Evolutionary conservation across 768 basidiomycete genomes (phyloP), one percentile per base, ranked within the genome.

Genomic region (Rhodosporidiobolus odoratus): DNA sequence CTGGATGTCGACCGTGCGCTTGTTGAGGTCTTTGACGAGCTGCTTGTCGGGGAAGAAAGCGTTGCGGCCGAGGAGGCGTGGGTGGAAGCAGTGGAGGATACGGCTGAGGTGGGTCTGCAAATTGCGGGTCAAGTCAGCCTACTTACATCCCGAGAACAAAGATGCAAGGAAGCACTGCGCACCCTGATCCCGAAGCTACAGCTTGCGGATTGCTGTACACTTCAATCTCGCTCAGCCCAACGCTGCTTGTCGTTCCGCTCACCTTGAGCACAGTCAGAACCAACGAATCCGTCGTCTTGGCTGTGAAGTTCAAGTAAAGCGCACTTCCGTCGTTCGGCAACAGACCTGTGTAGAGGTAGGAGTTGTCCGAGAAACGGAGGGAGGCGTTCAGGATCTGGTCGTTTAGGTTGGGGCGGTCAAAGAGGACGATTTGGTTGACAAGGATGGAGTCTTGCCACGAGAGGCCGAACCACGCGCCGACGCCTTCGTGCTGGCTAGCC

Each of bases 351-450:
- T 41, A 38, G n/a, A 65, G 53, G 30, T 43, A 12, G 10, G 70
- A 53, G 15, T 56, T 61, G 48, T 71, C 65, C 15, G 47, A 34
- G 60, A 71, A 71, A 32, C 38, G 9, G 23, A 71, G 13, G 4
- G 61, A 34, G 21, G 32, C 70, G 47, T 34, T 37, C 23, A 47
- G 38, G 59, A 71, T 43, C 17, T 62, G 53, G 54, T 66, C 68
- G 52, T 43, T 40, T 7, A 65, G 41, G 66, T 72, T 72, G 13
- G 71, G 71, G 23, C 71, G 71, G 45, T 72, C 71, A 48, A 50
- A 62, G 15, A 71, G 54, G 15, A 58, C 70, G 48, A 66, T 30
- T 8, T 45, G 53, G 66, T 58, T 61, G 43, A 65, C 41, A 25
- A 50, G 62, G 41, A 72, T 53, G n/a, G 66, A 32, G 8, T 15